Conservation (phyloP, 2,329 filamentous ascomycete genomes). For the Fusarium annulatum region DNA sequence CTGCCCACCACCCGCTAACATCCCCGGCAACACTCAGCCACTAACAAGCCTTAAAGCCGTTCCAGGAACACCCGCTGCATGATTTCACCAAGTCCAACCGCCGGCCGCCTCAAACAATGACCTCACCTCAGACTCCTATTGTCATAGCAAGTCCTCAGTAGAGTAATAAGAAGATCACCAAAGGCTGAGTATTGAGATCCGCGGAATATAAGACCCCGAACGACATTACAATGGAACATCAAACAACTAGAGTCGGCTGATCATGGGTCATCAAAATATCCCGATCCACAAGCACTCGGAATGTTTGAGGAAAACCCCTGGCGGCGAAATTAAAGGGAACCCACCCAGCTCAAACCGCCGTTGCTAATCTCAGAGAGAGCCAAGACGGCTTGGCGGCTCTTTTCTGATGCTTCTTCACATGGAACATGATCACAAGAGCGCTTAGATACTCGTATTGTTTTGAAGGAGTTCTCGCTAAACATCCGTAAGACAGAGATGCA, state of each 20-base stretch:
- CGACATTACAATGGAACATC: not conserved
- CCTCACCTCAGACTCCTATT: slow-evolving; percentile 13
- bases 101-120: slow-evolving; percentile 11
- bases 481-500: not conserved
- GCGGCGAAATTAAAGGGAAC: slow-evolving; percentile 32
- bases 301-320: slow-evolving; percentile 1
- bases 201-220: not conserved
- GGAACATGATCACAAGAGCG: not conserved
- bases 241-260: slow-evolving; percentile 6
- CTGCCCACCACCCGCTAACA: not conserved
- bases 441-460: not conserved
- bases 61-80: slow-evolving; percentile 21
- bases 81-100: not conserved
- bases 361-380: slow-evolving; percentile 18
- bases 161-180: not conserved
- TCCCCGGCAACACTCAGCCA: slow-evolving; percentile 21
- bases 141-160: not conserved
- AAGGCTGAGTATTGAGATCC: slow-evolving; percentile 19
- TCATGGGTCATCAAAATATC: not conserved
- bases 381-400: slow-evolving; percentile 30
- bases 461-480: not conserved
- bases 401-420: not conserved
- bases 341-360: not conserved
- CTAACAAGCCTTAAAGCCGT: slow-evolving; percentile 13
- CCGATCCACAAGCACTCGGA: slow-evolving; percentile 9